phyloP scores from a whole-genome alignment of 805 yeast species.

The Candida chilensis region DNA sequence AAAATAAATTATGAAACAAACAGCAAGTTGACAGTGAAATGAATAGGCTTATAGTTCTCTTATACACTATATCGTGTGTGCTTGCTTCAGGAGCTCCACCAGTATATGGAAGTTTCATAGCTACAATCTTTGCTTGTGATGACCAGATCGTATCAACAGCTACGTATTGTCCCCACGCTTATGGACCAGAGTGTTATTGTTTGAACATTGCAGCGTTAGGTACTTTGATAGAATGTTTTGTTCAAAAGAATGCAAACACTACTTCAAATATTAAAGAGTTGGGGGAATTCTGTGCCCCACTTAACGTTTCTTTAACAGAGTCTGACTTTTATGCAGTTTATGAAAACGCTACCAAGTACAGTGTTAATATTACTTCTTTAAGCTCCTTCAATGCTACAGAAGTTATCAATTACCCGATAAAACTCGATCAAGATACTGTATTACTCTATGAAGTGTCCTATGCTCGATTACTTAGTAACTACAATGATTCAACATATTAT shows the following conservation, averaged over 20 bases:
- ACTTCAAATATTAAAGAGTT: neutral
- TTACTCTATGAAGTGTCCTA: neutral
- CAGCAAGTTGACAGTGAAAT: no score
- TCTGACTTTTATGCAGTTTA: neutral
- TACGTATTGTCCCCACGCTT: neutral
- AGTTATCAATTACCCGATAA: neutral
- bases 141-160: no score
- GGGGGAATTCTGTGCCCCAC: neutral
- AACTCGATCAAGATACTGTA: neutral
- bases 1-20: no score
- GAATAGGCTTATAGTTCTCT: no score
- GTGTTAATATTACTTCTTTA: neutral
- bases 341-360: neutral
- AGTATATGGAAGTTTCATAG: no score
- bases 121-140: no score
- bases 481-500: neutral
- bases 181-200: neutral
- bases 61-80: no score
- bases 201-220: neutral
- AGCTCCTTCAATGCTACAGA: neutral
- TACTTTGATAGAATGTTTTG: constrained; percentile 1
- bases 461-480: neutral
- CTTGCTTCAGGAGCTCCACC: no score
- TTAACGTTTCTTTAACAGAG: neutral
- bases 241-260: neutral